A percentile compares a stretch with the other conserved stretches of the same genome.
Conservation (phyloP, 2,329 filamentous ascomycete genomes). For the Escovopsis sp. region DNA sequence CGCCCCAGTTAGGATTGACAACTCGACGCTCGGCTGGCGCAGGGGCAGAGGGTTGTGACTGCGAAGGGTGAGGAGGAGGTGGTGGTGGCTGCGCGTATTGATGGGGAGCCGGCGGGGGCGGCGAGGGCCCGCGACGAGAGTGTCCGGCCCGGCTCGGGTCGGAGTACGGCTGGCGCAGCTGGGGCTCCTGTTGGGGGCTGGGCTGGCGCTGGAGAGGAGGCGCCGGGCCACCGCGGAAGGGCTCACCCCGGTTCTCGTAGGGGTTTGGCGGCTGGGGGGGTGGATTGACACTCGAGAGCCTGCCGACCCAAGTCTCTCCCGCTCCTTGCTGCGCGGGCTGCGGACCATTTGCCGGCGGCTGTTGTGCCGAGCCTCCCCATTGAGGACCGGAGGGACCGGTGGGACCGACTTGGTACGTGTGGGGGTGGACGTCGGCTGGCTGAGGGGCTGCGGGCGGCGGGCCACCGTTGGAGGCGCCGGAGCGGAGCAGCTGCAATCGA, state of each 20-base stretch:
- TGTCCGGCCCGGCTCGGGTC: conserved; percentile 18
- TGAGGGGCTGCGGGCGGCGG: conserved; percentile 69
- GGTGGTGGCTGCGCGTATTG: conserved; percentile 37
- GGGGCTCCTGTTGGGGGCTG: conserved; percentile 56
- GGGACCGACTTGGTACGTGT: conserved; percentile 78
- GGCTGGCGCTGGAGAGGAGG: conserved; percentile 56
- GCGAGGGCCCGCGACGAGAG: conserved; percentile 37
- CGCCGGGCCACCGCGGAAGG: conserved; percentile 51
- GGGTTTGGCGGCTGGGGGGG: conserved; percentile 65
- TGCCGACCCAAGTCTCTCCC: conserved; percentile 42
- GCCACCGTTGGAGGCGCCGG: conserved; percentile 58
- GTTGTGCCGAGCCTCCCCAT: conserved; percentile 67
- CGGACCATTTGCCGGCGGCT: conserved; percentile 35
- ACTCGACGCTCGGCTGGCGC: conserved; percentile 38
- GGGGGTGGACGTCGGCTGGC: conserved; percentile 89
- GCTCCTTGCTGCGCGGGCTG: conserved; percentile 46
- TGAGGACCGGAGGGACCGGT: conserved; percentile 73
- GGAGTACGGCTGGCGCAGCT: conserved; percentile 48
- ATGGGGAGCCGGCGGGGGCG: conserved; percentile 31
- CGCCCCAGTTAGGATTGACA: conserved; percentile 44
- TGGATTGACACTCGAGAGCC: conserved; percentile 66
- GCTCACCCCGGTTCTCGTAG: conserved; percentile 59
- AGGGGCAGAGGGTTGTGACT: conserved; percentile 32
- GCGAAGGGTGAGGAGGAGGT: conserved; percentile 31
- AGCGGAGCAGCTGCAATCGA: conserved; percentile 75